These are phyloP conservation scores for Xylariomycetidae sp. DNA, from an alignment of 2,329 filamentous ascomycete genomes.

Conservation along the genomic window DNA sequence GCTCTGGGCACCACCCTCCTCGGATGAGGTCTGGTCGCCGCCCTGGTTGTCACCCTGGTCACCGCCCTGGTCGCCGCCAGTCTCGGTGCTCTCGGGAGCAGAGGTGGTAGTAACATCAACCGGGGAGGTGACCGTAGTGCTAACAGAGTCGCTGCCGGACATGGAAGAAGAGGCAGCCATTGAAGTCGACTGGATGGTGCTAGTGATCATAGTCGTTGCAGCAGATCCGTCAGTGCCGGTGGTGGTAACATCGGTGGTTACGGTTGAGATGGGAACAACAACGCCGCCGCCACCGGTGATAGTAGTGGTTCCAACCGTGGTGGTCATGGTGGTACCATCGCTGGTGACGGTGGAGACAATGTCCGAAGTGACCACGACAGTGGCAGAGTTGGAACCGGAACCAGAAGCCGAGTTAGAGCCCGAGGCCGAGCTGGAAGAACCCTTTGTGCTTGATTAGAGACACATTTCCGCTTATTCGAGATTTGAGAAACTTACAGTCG, in stretches of 20 bases:
- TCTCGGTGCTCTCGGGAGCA: constrained; percentile 9
- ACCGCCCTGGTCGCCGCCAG: no score
- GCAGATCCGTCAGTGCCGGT: constrained; percentile 14
- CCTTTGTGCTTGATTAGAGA: background rate
- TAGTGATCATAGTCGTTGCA: constrained; percentile 14
- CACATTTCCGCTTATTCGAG: background rate
- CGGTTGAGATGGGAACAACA: constrained; percentile 10
- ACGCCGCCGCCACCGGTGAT: constrained; percentile 9
- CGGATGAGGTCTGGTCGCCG: no score
- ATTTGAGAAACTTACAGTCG: background rate
- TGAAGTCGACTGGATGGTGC: constrained; percentile 16
- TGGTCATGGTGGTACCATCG: constrained; percentile 11
- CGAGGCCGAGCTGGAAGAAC: background rate
- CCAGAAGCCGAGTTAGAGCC: no score
- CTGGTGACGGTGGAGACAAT: constrained; percentile 13
- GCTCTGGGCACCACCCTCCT: no score
- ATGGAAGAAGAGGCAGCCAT: constrained; percentile 11
- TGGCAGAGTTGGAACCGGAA: constrained; percentile 7
- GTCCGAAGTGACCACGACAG: constrained; percentile 7
- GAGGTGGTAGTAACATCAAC: constrained; percentile 17
- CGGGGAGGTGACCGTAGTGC: constrained; percentile 15
- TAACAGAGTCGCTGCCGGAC: constrained; percentile 14
- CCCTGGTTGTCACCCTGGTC: no score
- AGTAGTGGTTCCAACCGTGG: constrained; percentile 4
- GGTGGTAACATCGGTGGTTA: constrained; percentile 8